These are phyloP conservation scores for Phellinidium pouzarii DNA, from an alignment of 1,284 basidiomycete genomes.

Conservation along the genomic window DNA sequence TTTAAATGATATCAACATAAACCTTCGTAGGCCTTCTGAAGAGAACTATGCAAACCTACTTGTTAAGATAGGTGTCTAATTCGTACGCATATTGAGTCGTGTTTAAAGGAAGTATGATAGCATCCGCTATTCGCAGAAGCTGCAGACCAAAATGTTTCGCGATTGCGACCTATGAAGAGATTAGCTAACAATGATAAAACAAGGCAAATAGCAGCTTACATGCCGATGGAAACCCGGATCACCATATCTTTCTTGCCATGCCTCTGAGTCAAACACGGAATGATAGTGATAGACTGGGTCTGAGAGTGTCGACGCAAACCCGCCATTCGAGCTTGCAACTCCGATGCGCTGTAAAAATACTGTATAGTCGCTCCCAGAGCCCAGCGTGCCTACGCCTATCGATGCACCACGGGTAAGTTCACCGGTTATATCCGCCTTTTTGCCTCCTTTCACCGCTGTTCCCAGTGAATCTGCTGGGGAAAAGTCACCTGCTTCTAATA, in stretches of 20 bases:
- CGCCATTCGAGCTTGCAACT: conserved; percentile 47
- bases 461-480: conserved; percentile 27
- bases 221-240: conserved; percentile 71
- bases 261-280: conserved; percentile 68
- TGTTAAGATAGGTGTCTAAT: conserved; percentile 42
- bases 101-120: conserved; percentile 63
- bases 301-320: conserved; percentile 38
- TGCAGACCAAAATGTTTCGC: conserved; percentile 62
- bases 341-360: conserved; percentile 39
- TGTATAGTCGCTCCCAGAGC: conserved; percentile 64
- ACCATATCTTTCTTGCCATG: conserved; percentile 67
- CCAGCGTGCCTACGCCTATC: conserved; percentile 34
- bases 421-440: conserved; percentile 22
- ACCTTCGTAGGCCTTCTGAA: neutral
- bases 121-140: conserved; percentile 54
- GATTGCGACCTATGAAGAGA: conserved; percentile 45
- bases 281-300: conserved; percentile 75
- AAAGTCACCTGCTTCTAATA: conserved; percentile 16
- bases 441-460: conserved; percentile 23
- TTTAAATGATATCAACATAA: neutral
- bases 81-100: conserved; percentile 63
- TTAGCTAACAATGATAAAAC: neutral
- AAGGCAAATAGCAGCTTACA: conserved; percentile 29
- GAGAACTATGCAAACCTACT: conserved; percentile 28
- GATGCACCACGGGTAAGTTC: conserved; percentile 2